A percentile compares a stretch with the other conserved stretches of the same genome.
These are phyloP conservation scores for Ceratobasidium theobromae DNA, from an alignment of 1,284 basidiomycete genomes.

Conservation along the genomic window DNA sequence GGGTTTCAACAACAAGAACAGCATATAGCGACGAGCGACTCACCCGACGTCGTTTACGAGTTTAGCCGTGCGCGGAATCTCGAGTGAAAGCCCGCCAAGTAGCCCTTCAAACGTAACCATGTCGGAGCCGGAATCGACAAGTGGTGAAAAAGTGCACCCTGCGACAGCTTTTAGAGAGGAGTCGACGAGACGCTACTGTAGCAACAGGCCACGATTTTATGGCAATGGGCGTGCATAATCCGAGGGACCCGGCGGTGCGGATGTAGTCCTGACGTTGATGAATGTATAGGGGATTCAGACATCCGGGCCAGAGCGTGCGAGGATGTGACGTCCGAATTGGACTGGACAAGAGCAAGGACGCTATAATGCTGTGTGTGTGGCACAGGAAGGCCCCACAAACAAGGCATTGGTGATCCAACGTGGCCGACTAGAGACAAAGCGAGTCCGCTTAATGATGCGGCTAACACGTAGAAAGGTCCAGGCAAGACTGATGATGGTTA, in stretches of 20 bases:
- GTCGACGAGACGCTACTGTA: neutral
- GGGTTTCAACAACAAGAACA: neutral
- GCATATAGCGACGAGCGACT: neutral
- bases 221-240: neutral
- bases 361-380: slow-evolving; percentile 27
- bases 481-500: neutral
- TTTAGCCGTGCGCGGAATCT: neutral
- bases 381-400: slow-evolving; percentile 27
- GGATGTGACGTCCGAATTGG: slow-evolving; percentile 20
- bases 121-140: neutral
- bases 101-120: slow-evolving; percentile 28
- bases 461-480: slow-evolving; percentile 10
- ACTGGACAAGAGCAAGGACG: slow-evolving; percentile 19
- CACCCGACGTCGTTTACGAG: neutral
- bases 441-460: neutral
- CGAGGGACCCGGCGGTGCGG: slow-evolving; percentile 15
- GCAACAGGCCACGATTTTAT: slow-evolving; percentile 13
- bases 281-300: slow-evolving; percentile 5
- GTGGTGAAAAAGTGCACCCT: neutral
- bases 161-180: neutral
- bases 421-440: slow-evolving; percentile 13
- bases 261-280: slow-evolving; percentile 5
- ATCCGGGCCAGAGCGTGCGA: slow-evolving; percentile 8
- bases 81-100: slow-evolving; percentile 1
- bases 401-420: slow-evolving; percentile 11